A percentile compares a stretch with the other conserved stretches of the same genome.
These are phyloP conservation scores for Aspergillus avenaceus DNA, from an alignment of 495 filamentous ascomycete species.

Conservation along the genomic window DNA sequence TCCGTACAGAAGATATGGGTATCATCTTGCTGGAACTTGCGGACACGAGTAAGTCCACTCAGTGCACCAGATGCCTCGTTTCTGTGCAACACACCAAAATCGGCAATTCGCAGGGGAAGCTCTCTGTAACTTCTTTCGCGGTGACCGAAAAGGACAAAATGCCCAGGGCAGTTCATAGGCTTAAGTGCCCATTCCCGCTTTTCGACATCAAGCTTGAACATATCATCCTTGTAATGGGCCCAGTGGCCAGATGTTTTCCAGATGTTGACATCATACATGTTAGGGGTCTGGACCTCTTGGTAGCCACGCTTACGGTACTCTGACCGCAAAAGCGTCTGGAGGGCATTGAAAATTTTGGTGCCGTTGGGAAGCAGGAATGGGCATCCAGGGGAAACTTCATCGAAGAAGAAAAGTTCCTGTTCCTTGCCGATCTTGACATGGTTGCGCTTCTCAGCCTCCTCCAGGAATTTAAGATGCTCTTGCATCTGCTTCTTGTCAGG, in stretches of 20 bases:
- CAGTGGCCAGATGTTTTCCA: conserved; percentile 96
- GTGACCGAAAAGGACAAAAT: conserved; percentile 73
- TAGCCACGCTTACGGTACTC: conserved; percentile 94
- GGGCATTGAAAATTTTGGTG: conserved; percentile 83
- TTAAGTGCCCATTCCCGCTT: conserved; percentile 80
- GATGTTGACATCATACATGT: conserved; percentile 86
- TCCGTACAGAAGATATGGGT: conserved; percentile 87
- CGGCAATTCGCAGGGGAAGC: conserved; percentile 82
- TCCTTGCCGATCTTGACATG: conserved; percentile 87
- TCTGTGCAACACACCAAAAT: conserved; percentile 92
- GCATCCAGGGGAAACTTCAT: conserved; percentile 87
- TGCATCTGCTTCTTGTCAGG: conserved; percentile 92
- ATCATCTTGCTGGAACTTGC: conserved; percentile 94
- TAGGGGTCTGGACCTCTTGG: conserved; percentile 91
- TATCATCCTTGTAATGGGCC: conserved; percentile 93
- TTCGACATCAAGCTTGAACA: conserved; percentile 90
- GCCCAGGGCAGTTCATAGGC: conserved; percentile 97
- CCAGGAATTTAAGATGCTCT: conserved; percentile 86
- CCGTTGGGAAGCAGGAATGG: conserved; percentile 92
- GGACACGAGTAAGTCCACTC: conserved; percentile 83
- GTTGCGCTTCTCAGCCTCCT: conserved; percentile 94
- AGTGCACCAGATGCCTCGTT: conserved; percentile 94
- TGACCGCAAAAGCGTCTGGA: conserved; percentile 72
- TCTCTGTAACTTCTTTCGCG: conserved; percentile 82
- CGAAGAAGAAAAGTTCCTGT: conserved; percentile 96